Percentiles rank a stretch among this genome's conserved stretches.
These are phyloP conservation scores for Byssoonygena ceratinophila DNA, from an alignment of 2,329 filamentous ascomycete species.

Conservation along the genomic window DNA sequence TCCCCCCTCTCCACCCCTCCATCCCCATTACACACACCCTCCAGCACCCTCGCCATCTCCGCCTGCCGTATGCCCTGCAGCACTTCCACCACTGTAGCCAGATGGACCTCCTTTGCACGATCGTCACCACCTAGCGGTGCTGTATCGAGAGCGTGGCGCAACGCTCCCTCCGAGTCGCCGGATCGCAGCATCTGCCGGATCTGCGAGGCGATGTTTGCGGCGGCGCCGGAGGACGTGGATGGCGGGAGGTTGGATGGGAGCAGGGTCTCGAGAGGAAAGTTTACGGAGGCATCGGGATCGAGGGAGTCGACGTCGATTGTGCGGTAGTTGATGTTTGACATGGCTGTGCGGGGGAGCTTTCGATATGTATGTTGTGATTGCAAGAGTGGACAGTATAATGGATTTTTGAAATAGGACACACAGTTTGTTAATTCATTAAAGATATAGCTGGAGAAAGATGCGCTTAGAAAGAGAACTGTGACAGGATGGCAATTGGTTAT, in stretches of 20 bases:
- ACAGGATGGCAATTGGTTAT: not conserved
- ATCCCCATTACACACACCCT: conserved; percentile 64
- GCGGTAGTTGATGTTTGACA: conserved; percentile 53
- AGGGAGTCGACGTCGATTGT: conserved; percentile 91
- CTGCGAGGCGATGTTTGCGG: conserved; percentile 66
- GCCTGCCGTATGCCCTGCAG: conserved; percentile 91
- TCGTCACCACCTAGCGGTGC: conserved; percentile 56
- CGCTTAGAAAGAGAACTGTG: not conserved
- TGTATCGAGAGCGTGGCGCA: conserved; percentile 73
- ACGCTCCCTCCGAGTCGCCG: conserved; percentile 75
- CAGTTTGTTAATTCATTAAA: not conserved
- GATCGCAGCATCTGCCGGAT: conserved; percentile 78
- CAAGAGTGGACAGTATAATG: too few relatives aligned
- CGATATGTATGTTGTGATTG: not conserved
- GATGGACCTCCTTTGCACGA: conserved; percentile 64
- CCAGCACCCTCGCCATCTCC: conserved; percentile 84
- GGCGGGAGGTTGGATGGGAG: conserved; percentile 58
- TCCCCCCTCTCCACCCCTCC: conserved; percentile 79
- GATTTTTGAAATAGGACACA: not conserved
- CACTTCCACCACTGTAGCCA: conserved; percentile 82
- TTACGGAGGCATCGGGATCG: conserved; percentile 77
- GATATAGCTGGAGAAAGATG: not conserved
- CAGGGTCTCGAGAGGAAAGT: conserved; percentile 81
- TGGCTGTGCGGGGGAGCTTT: not conserved
- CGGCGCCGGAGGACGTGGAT: conserved; percentile 65